phyloP scores from a whole-genome alignment of 2,329 filamentous ascomycete genomes.

The Sarocladium oryzae region DNA sequence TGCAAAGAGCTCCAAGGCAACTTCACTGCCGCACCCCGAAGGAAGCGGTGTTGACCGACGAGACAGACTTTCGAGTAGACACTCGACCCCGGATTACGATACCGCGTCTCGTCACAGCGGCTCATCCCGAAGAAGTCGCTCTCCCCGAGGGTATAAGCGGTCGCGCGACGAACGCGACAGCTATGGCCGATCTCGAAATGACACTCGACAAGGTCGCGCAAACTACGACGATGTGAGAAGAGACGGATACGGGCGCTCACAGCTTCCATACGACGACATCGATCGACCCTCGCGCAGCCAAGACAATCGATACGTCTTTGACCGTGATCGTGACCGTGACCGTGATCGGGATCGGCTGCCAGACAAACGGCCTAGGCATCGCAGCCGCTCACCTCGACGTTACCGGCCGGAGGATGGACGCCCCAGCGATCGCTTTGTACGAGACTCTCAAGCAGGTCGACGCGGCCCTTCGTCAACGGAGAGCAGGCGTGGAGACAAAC shows the following conservation, averaged over 20 bases:
- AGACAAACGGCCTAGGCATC: conserved; percentile 50
- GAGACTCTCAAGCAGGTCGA: conserved; percentile 22
- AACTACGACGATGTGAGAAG: conserved; percentile 53
- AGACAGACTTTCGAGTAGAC: conserved; percentile 68
- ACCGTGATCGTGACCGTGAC: conserved; percentile 21
- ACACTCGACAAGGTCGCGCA: conserved; percentile 53
- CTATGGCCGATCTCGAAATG: conserved; percentile 42
- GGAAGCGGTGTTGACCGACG: conserved; percentile 85
- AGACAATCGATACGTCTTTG: conserved; percentile 36
- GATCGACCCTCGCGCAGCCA: conserved; percentile 40
- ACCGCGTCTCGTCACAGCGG: conserved; percentile 35
- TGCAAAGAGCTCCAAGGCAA: conserved; percentile 68
- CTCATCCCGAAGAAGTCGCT: conserved; percentile 44
- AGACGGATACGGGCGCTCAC: conserved; percentile 40
- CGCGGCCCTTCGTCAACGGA: conserved; percentile 14
- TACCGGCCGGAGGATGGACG: conserved; percentile 29
- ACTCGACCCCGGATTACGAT: conserved; percentile 51
- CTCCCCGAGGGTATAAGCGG: conserved; percentile 63
- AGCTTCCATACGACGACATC: conserved; percentile 49
- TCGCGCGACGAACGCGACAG: conserved; percentile 55
- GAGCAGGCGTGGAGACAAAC: not conserved
- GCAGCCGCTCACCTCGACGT: conserved; percentile 44
- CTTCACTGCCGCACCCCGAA: conserved; percentile 70
- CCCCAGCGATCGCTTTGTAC: conserved; percentile 27
- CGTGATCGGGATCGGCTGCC: conserved; percentile 35